phyloP scores from a whole-genome alignment of 75 land plant species.

The Azolla pinnata region DNA sequence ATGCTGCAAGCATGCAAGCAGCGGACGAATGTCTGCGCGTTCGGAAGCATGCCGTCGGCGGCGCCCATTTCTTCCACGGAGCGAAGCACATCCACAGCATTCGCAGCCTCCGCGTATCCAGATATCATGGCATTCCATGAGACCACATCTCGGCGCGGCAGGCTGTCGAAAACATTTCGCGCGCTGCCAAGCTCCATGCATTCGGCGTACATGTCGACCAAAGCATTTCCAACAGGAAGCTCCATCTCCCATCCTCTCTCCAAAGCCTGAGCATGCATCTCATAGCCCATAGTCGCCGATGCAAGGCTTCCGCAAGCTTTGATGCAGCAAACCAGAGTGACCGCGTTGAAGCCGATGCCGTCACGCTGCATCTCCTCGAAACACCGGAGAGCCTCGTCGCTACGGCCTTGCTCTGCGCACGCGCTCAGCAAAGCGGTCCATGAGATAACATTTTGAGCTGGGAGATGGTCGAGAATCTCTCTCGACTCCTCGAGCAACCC shows the following conservation, averaged over 20 bases:
- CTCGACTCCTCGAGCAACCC: constrained; percentile 1
- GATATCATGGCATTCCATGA: constrained; percentile 9
- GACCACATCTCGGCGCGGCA: not conserved
- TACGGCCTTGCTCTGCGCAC: constrained; percentile 18
- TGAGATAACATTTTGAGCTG: constrained; percentile 12
- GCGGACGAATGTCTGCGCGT: constrained; percentile 15
- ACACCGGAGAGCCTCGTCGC: constrained; percentile 13
- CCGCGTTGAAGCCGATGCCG: not conserved
- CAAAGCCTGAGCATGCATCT: not conserved
- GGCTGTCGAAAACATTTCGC: not conserved
- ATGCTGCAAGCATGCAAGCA: constrained; percentile 21
- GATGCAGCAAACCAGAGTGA: constrained; percentile 2
- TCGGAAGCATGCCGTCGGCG: constrained; percentile 15
- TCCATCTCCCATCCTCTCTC: constrained; percentile 8
- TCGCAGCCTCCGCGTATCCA: constrained; percentile 19
- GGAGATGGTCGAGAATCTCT: not conserved
- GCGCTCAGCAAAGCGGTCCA: constrained; percentile 33
- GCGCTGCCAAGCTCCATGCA: constrained; percentile 1
- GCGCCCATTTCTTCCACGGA: constrained; percentile 15
- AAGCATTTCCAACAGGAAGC: not conserved
- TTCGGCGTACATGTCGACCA: constrained; percentile 10
- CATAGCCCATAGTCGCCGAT: not conserved
- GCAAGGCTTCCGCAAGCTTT: constrained; percentile 5
- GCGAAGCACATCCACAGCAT: constrained; percentile 5
- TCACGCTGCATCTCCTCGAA: constrained; percentile 24